Base-by-base conservation (phyloP, 768 basidiomycete genomes). In the Asterophora parasitica region DNA sequence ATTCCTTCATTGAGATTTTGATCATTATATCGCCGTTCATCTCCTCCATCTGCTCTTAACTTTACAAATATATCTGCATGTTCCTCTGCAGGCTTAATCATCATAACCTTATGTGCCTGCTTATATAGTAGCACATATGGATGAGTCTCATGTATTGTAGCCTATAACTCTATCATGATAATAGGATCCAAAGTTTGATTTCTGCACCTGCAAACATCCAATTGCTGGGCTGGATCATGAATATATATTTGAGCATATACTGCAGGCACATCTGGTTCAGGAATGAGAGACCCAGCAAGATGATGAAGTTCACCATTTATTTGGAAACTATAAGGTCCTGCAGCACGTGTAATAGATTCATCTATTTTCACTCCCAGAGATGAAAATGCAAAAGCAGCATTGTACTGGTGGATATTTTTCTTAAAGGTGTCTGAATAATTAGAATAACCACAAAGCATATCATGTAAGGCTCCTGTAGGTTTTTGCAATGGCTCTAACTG, bases 161-260 rank as follows among this genome's bases (percentile, higher is more conserved):
- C 48, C 33, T 49, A 40, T 1, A 49, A 26, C 12, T 42, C 12
- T 4, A 40, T 42, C 48, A 49, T 49, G 20, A 49, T 43, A 5
- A 19, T 41, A 28, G 17, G 27, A 32, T 50, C 37, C 3, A 50
- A 31, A 12, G 44, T 50, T 7, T 11, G 2, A 38, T 50, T 50
- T 4, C 17, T 9, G 13, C 7, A 1, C 28, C 71, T 36, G 4
- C 58, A 38, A 16, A 48, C 20, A n/a, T 62, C 3, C 0, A 61
- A 53, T 0, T 63, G 65, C 6, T 54, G 52, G 0, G 41, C 9
- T n/a, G 69, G 60, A 58, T 72, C 67, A 60, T 66, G 58, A 6
- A 74, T 64, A 33, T 69, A 70, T 0, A 72, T 58, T 34, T 74
- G 68, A 5, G 66, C 66, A 64, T 61, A 70, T 2, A 23, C 26